Conservation (phyloP, 768 basidiomycete species). For the Mycena sanguinolenta region DNA sequence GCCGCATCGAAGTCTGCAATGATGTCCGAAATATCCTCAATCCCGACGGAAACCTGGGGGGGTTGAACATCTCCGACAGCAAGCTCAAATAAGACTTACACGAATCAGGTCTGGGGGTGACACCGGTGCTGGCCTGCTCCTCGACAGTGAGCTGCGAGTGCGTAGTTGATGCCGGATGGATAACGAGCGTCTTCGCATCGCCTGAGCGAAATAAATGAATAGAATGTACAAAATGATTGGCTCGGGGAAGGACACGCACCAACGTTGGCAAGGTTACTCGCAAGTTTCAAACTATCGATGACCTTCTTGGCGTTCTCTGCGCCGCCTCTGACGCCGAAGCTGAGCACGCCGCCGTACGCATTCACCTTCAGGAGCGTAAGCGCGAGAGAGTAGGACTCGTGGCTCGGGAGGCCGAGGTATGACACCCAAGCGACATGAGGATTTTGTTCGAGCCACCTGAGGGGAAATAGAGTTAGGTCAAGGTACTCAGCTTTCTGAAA, state of each 20-base stretch:
- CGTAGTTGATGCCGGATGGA: constrained; percentile 84
- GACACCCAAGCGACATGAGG: constrained; percentile 81
- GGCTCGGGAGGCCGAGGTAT: constrained; percentile 77
- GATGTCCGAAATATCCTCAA: constrained; percentile 56
- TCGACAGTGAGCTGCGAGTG: constrained; percentile 75
- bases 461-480: neutral
- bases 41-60: constrained; percentile 52
- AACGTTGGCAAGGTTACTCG: constrained; percentile 81
- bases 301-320: constrained; percentile 64
- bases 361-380: constrained; percentile 66
- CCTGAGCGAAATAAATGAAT: constrained; percentile 45
- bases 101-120: constrained; percentile 83
- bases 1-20: constrained; percentile 55
- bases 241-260: constrained; percentile 51
- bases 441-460: constrained; percentile 75
- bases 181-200: constrained; percentile 85
- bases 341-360: constrained; percentile 79
- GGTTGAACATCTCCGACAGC: neutral
- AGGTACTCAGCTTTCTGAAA: neutral
- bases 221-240: neutral
- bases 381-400: constrained; percentile 72
- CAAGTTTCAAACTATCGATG: constrained; percentile 79
- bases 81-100: constrained; percentile 51
- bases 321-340: constrained; percentile 80
- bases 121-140: constrained; percentile 76